Evolutionary conservation across 2,329 filamentous ascomycete species (phyloP).

Genomic region (Fusarium sp.): DNA sequence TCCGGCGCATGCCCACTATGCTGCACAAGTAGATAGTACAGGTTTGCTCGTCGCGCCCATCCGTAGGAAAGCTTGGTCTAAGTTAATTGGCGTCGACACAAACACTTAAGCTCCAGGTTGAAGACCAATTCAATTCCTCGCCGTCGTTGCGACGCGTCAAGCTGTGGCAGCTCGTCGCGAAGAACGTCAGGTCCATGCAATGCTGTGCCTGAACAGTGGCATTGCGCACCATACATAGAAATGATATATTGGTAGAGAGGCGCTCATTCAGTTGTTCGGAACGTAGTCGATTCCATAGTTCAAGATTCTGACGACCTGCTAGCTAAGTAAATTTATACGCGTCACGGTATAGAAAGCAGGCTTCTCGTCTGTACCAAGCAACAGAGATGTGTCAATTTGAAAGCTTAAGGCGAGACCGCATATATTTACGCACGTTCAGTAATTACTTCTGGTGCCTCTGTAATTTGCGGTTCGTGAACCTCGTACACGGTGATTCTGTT

Average conservation of each 20-base stretch:
- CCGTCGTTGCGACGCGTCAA: background rate
- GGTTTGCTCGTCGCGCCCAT: background rate
- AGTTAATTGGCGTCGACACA: background rate
- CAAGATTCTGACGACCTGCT: no score
- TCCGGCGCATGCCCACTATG: background rate
- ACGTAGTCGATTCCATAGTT: background rate
- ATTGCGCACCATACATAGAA: background rate
- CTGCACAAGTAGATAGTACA: background rate
- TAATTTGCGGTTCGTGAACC: background rate
- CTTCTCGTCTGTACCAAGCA: background rate
- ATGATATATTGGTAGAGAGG: background rate
- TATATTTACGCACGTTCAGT: background rate
- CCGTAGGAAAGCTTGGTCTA: background rate
- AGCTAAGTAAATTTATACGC: background rate
- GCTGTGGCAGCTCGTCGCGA: background rate
- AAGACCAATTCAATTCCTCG: background rate
- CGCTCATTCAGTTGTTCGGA: background rate
- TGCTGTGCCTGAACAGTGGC: background rate
- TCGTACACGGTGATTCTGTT: background rate
- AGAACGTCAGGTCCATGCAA: background rate
- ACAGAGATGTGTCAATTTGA: background rate
- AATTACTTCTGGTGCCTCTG: background rate
- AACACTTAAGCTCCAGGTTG: background rate
- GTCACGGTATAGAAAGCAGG: background rate
- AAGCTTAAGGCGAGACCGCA: background rate